Evolutionary conservation across 495 filamentous ascomycete species (phyloP), one percentile per base, ranked within the genome.

Genomic region (Neurospora discreta): DNA sequence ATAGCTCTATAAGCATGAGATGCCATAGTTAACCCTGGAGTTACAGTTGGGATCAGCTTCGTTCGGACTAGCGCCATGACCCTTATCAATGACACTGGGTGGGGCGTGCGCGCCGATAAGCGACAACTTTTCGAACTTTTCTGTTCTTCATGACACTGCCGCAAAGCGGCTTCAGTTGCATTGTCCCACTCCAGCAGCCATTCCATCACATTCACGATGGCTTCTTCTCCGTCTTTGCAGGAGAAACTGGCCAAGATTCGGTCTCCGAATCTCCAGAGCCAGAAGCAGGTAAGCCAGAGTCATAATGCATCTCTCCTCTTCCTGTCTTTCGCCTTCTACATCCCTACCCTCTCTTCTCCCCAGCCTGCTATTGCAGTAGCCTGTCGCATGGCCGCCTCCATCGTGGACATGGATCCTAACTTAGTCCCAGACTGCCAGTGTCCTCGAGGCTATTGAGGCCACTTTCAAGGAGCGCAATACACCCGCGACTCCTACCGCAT

Each of bases 231-330:
- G 88, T 91, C 93, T 80, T 84, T 98, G 74, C 87, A 89, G 76
- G 95, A 95, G 84, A 96, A 92, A 86, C 87, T 99, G 77, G 92
- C 95, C 80, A 97, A 94, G 86, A 97, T 98, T 79, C 91, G 95
- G 81, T 94, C 92, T 80, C 95, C 95, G 38, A 97, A 97, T 84
- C 89, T 97, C 76, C 91, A 98, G 81, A 98, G 92, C 82, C 93
- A 96, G 83, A 90, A 95, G 80, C 93, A 95, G 87, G 93, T 95
- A 83, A 75, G 85, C 82, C 52, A 65, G 30, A 33, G 13, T 33
- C 52, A 65, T 65, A 6, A 23, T 15, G 44, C 40, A 72, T 60
- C 33, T 39, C 15, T 69, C 23, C 40, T 40, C 41, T 71, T 67
- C 15, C 68, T 60, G 36, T 68, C 18, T 41, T 43, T 36, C 0